Evolutionary conservation across 2,329 filamentous ascomycete genomes (phyloP).

Genomic region (Colletotrichum camelliae): DNA sequence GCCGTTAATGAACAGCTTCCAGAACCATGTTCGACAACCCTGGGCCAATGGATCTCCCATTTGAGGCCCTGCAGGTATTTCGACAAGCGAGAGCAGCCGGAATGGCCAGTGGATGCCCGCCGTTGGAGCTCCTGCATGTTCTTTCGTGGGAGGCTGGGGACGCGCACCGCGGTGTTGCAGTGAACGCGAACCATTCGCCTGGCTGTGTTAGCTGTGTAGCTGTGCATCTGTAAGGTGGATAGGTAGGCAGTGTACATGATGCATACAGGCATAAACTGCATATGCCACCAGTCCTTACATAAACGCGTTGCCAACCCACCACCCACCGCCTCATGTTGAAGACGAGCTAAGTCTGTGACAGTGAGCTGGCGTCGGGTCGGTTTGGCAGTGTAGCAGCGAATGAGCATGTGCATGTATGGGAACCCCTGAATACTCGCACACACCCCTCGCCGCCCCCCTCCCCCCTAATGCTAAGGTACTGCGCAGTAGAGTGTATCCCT

Average conservation of each 20-base stretch:
- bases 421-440: conserved; percentile 15
- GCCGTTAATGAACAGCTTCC: conserved; percentile 12
- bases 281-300: background rate
- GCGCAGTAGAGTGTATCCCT: background rate
- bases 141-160: background rate
- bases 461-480: background rate
- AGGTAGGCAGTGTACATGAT: background rate
- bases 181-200: background rate
- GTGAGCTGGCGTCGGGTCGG: conserved; percentile 6
- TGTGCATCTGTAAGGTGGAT: background rate
- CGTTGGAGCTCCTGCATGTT: background rate
- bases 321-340: background rate
- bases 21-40: conserved; percentile 3
- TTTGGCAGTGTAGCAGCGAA: background rate
- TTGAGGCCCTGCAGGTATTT: conserved; percentile 1
- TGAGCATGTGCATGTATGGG: conserved; percentile 17
- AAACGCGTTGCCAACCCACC: background rate
- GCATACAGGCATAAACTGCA: background rate
- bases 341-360: background rate
- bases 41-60: conserved; percentile 12
- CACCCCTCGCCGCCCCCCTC: background rate
- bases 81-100: conserved; percentile 9
- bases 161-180: background rate
- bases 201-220: background rate
- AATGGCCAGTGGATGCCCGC: background rate